Conservation (phyloP, 352 stramenopile species). For the Phytophthora ramorum region DNA sequence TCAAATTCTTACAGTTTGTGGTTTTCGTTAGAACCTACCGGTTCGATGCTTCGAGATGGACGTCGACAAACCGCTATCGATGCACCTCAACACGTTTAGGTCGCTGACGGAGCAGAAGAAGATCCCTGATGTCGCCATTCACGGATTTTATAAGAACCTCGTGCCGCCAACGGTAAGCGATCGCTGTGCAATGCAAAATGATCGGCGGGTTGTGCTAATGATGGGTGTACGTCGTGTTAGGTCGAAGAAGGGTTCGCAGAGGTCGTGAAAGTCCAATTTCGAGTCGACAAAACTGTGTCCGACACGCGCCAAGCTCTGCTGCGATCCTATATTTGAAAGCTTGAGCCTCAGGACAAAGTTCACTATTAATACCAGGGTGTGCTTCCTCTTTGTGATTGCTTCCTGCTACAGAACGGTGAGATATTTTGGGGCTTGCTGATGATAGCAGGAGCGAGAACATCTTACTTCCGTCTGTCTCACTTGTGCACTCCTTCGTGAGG, state of each 20-base stretch:
- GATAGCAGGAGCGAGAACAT: constrained; percentile 3
- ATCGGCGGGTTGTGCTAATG: constrained; percentile 6
- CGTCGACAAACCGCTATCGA: constrained; percentile 73
- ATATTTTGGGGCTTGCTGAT: constrained; percentile 33
- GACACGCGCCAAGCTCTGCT: constrained; percentile 50
- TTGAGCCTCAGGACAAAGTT: constrained; percentile 19
- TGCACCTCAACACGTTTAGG: constrained; percentile 89
- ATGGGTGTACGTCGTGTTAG: constrained; percentile 39
- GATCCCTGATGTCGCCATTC: constrained; percentile 88
- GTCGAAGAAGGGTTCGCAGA: constrained; percentile 75
- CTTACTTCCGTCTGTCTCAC: constrained; percentile 12
- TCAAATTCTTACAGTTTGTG: constrained; percentile 3
- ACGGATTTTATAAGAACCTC: constrained; percentile 89
- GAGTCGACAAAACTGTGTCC: constrained; percentile 47
- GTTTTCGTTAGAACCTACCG: constrained; percentile 45
- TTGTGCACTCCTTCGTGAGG: constrained; percentile 31
- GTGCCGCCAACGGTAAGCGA: constrained; percentile 48
- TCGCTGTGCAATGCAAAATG: constrained; percentile 2
- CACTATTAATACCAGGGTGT: constrained; percentile 41
- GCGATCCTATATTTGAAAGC: constrained; percentile 62
- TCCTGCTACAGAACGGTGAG: constrained; percentile 4
- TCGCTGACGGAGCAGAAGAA: constrained; percentile 75
- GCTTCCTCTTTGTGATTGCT: constrained; percentile 7
- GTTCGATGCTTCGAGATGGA: constrained; percentile 85
- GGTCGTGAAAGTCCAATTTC: constrained; percentile 76